These are phyloP conservation scores for Zizania latifolia DNA, from an alignment of 176 grass and related monocot species.

Conservation along the genomic window DNA sequence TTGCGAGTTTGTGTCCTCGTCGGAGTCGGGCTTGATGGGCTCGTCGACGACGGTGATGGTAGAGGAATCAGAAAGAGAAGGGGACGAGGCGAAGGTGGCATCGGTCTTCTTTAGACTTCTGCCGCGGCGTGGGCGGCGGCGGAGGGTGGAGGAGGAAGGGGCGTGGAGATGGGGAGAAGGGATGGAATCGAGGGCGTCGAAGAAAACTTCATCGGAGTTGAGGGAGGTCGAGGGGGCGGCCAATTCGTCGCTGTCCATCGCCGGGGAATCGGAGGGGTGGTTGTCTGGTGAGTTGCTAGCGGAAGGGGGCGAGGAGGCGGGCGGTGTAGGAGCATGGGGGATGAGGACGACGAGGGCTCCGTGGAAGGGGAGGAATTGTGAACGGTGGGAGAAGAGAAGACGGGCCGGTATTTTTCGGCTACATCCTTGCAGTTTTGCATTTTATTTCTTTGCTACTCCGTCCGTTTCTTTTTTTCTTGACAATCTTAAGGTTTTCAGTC, in stretches of 20 bases:
- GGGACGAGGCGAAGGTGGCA: background rate
- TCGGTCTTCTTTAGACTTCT: conserved; percentile 16
- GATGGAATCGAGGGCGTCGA: conserved; percentile 34
- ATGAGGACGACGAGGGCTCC: background rate
- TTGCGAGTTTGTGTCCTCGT: conserved; percentile 11
- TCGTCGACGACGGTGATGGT: conserved; percentile 23
- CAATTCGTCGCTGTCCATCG: conserved; percentile 33
- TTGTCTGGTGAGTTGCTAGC: background rate
- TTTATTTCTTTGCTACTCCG: background rate
- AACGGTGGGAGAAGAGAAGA: background rate
- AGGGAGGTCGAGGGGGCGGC: background rate
- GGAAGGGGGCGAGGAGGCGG: background rate
- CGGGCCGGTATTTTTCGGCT: background rate
- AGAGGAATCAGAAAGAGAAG: conserved; percentile 19
- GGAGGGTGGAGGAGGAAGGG: conserved; percentile 28
- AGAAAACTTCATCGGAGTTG: conserved; percentile 26
- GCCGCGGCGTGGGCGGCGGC: conserved; percentile 26
- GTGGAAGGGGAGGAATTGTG: background rate
- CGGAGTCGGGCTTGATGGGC: conserved; percentile 5
- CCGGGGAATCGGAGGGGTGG: background rate
- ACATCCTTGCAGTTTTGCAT: background rate
- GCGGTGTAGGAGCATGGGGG: background rate
- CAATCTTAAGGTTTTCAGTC: too few species aligned
- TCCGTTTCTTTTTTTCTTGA: too few species aligned
- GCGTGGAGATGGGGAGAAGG: background rate